A percentile compares a stretch with the other conserved stretches of the same genome.
These are phyloP conservation scores for Lactarius indigo DNA, from an alignment of 768 basidiomycete genomes.

Conservation along the genomic window DNA sequence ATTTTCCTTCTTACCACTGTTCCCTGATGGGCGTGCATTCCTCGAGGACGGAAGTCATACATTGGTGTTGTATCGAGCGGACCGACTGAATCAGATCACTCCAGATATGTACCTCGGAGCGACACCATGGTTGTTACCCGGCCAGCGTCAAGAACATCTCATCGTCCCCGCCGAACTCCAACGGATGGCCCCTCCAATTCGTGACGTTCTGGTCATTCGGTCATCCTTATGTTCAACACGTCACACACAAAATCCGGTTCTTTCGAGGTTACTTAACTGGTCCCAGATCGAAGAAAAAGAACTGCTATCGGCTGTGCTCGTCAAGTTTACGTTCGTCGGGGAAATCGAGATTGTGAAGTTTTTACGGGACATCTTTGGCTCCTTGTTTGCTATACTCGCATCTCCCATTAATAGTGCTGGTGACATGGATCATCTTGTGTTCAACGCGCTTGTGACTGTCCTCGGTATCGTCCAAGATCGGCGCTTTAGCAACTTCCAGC, in stretches of 20 bases:
- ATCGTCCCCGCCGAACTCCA: slow-evolving; percentile 56
- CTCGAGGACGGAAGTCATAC: slow-evolving; percentile 88
- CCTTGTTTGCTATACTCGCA: slow-evolving; percentile 84
- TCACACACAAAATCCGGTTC: slow-evolving; percentile 85
- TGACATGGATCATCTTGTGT: slow-evolving; percentile 82
- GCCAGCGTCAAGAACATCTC: slow-evolving; percentile 60
- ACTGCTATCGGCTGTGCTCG: slow-evolving; percentile 64
- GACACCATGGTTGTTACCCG: slow-evolving; percentile 54
- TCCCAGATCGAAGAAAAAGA: slow-evolving; percentile 63
- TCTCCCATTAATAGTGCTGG: slow-evolving; percentile 69
- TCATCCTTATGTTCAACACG: slow-evolving; percentile 90
- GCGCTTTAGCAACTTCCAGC: slow-evolving; percentile 92
- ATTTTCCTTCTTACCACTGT: slow-evolving; percentile 88
- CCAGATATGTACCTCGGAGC: slow-evolving; percentile 71
- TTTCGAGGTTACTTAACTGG: slow-evolving; percentile 81
- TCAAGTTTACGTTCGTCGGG: slow-evolving; percentile 86
- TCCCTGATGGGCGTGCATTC: slow-evolving; percentile 71
- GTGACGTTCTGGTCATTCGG: slow-evolving; percentile 77
- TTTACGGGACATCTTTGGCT: slow-evolving; percentile 85
- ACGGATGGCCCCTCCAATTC: slow-evolving; percentile 62
- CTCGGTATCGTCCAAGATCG: slow-evolving; percentile 92
- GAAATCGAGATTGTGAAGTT: slow-evolving; percentile 96
- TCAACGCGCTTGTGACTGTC: slow-evolving; percentile 87
- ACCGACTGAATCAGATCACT: slow-evolving; percentile 57
- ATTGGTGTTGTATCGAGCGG: slow-evolving; percentile 79